A percentile compares a stretch with the other conserved stretches of the same genome.
Evolutionary conservation across 371 early-diverging fungal genomes (phyloP).

Genomic region (Lichtheimia corymbifera): DNA sequence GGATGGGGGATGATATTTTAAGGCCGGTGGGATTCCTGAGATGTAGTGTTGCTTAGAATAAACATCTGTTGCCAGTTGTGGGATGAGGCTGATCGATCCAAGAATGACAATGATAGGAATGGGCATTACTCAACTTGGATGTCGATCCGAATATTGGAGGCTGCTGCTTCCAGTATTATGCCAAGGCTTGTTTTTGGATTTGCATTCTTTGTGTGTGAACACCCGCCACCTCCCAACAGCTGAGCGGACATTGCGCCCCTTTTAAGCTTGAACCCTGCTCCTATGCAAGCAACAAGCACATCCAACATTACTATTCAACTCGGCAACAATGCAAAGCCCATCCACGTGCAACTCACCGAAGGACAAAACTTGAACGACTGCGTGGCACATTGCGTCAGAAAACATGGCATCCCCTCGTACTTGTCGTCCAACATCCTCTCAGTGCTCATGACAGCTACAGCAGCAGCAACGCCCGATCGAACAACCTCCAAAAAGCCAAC

Average conservation of each 20-base stretch:
- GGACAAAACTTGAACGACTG: conserved; percentile 24
- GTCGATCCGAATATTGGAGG: no score
- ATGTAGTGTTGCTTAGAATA: no score
- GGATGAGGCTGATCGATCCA: no score
- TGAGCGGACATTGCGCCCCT: background rate
- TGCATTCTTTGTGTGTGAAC: no score
- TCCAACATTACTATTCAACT: background rate
- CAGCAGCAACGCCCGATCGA: background rate
- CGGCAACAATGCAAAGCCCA: conserved; percentile 6
- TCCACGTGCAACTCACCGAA: conserved; percentile 3
- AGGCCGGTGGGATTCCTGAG: no score
- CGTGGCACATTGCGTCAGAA: conserved; percentile 29
- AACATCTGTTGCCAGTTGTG: no score
- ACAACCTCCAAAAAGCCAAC: conserved; percentile 1
- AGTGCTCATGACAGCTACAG: conserved; percentile 18
- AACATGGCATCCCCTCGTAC: conserved; percentile 44
- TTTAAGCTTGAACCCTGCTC: background rate
- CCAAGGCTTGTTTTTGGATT: no score
- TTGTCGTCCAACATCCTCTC: conserved; percentile 46
- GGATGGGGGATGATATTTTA: no score
- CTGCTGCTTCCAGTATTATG: no score
- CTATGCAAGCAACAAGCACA: conserved; percentile 4
- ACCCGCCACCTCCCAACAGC: no score
- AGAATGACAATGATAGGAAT: no score
- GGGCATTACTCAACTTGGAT: no score